Base-by-base conservation (phyloP, 2,329 filamentous ascomycete species). In the Diatrype stigma region DNA sequence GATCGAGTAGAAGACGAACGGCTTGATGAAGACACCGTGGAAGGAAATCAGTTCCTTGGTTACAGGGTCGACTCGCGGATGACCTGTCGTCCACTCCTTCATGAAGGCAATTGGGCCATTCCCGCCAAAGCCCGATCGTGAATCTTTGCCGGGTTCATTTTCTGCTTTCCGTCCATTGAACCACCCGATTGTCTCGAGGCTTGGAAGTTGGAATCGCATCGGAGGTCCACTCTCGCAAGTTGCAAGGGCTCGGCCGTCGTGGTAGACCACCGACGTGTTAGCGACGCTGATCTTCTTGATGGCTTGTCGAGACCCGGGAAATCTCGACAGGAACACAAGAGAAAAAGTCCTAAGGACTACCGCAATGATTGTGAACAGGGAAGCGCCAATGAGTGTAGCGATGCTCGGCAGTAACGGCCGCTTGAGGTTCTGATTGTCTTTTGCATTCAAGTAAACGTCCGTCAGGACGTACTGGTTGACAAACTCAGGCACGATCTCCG, bases 191-290 rank as follows among this genome's bases (percentile, higher is more conserved):
- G 86, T 89, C 55, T 87, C 79, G 21, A 90, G 65, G 0, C 73
- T 72, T 0, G 86, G 86, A 6, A 89, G 68, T 7, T 79, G 73
- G 46, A 89, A 73, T 23, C 85, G 74, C 62, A 89, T 83, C 0
- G 85, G 86, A 3, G 85, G 85, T 0, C 86, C 86, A 56, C 83
- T 88, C 64, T 89, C 85, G 56, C 85, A 89, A 0, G 83, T 85
- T 3, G 86, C 86, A 52, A 90, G 62, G 3, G 84, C 85, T 54
- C 85, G 73, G 10, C 85, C 84, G 60, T 89, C 84, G 58, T 89
- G 86, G 57, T 81, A 89, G 2, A 86, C 38, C 11, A 89, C 70
- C 10, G 74, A 76, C 3, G 85, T 90, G 55, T 89, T 90, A 3
- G 84, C 84, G 14, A 87, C 85, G 56, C 85, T 87, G 49, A 88